phyloP scores from a whole-genome alignment of 2,329 filamentous ascomycete species.

The Ceratocystis cacaofunesta region DNA sequence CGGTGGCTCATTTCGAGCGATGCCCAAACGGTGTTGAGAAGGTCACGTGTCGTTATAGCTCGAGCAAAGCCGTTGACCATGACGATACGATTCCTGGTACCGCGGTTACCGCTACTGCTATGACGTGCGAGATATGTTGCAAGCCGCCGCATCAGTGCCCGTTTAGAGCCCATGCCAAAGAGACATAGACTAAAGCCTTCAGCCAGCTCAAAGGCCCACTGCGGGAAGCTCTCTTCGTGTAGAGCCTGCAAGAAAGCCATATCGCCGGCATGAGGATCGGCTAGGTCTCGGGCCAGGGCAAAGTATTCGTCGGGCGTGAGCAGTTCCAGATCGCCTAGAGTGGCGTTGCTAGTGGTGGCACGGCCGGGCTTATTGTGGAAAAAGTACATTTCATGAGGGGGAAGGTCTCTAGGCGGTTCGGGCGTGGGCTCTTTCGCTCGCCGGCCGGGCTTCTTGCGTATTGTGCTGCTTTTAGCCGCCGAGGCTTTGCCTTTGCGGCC shows the following conservation, averaged over 20 bases:
- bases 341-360: constrained; percentile 76
- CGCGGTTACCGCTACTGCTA: constrained; percentile 21
- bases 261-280: constrained; percentile 48
- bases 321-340: constrained; percentile 55
- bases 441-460: constrained; percentile 21
- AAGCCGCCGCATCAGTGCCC: constrained; percentile 57
- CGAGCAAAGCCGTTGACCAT: constrained; percentile 75
- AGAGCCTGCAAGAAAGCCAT: constrained; percentile 56
- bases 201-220: constrained; percentile 83
- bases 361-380: constrained; percentile 74
- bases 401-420: constrained; percentile 66
- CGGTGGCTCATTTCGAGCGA: constrained; percentile 40
- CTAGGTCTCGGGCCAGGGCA: constrained; percentile 35
- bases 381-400: constrained; percentile 84
- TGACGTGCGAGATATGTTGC: constrained; percentile 50
- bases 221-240: constrained; percentile 68
- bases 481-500: constrained; percentile 18
- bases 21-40: constrained; percentile 52
- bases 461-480: constrained; percentile 18
- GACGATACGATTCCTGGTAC: constrained; percentile 45
- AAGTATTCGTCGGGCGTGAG: constrained; percentile 92
- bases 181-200: constrained; percentile 81
- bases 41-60: constrained; percentile 50
- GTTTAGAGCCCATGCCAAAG: constrained; percentile 87
- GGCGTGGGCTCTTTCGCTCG: constrained; percentile 49